Conservation (phyloP, 2,329 filamentous ascomycete genomes). For the Cordyceps fumosorosea region DNA sequence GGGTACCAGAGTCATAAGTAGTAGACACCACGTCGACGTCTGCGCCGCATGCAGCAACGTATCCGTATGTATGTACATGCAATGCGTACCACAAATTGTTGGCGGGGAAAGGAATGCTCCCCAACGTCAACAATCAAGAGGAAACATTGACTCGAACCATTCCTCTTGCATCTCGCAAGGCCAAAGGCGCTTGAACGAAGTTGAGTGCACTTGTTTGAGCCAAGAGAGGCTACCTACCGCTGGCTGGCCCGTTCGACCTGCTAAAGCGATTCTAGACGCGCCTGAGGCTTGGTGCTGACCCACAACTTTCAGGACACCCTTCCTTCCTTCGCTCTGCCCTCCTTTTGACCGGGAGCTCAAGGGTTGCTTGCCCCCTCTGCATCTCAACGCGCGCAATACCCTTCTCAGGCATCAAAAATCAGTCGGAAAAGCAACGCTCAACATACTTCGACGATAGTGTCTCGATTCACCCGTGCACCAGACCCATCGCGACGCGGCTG, state of each 20-base stretch:
- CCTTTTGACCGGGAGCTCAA: not conserved
- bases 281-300: not conserved
- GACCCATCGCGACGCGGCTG: not conserved
- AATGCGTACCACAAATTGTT: not conserved
- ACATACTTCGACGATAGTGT: not conserved
- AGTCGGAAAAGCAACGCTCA: not conserved
- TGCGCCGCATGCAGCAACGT: not conserved
- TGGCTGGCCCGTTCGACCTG: not conserved
- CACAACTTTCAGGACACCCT: constrained; percentile 7
- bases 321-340: not conserved
- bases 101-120: not conserved
- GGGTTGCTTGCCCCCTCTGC: not conserved
- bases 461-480: not conserved
- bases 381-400: not conserved
- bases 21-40: too few relatives aligned
- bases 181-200: not conserved
- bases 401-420: not conserved
- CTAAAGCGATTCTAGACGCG: not conserved
- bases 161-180: not conserved
- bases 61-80: too few relatives aligned
- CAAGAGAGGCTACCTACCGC: not conserved
- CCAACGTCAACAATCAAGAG: not conserved
- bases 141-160: not conserved
- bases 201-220: not conserved
- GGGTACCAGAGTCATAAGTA: not conserved